A percentile compares a stretch with the other conserved stretches of the same genome.
Evolutionary conservation across 768 basidiomycete species (phyloP).

Genomic region (Lentinula edodes): DNA sequence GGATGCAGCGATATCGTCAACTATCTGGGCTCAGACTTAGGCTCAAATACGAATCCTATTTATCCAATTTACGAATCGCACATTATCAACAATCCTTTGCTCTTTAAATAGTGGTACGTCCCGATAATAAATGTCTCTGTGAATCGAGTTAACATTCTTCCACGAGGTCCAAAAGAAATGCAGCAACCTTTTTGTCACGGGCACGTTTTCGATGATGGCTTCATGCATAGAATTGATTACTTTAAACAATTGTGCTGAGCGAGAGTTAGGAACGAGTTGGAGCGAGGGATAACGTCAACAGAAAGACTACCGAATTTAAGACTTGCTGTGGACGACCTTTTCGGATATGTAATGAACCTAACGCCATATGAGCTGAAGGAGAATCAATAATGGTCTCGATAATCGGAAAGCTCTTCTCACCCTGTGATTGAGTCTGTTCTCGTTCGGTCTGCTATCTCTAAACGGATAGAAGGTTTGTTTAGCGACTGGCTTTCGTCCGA

Average conservation of each 20-base stretch:
- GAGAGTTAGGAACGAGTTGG: not conserved
- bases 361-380: slow-evolving; percentile 13
- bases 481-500: not conserved
- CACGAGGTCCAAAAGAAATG: slow-evolving; percentile 8
- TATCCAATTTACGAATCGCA: slow-evolving; percentile 17
- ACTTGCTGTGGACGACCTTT: slow-evolving; percentile 27
- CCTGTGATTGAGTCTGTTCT: not conserved
- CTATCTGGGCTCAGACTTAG: slow-evolving; percentile 43
- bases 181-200: slow-evolving; percentile 58
- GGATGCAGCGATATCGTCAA: slow-evolving; percentile 88
- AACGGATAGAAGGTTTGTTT: not conserved
- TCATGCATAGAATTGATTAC: slow-evolving; percentile 69
- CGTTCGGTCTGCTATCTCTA: slow-evolving; percentile 4
- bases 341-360: slow-evolving; percentile 31
- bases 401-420: not conserved
- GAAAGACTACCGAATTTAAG: slow-evolving; percentile 32
- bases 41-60: not conserved
- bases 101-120: slow-evolving; percentile 74
- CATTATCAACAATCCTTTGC: slow-evolving; percentile 77
- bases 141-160: not conserved
- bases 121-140: slow-evolving; percentile 84
- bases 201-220: slow-evolving; percentile 46
- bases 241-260: slow-evolving; percentile 60
- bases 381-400: not conserved
- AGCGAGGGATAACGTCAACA: not conserved